Evolutionary conservation across 1,284 basidiomycete species (phyloP).

Genomic region (Takashimella koratensis): DNA sequence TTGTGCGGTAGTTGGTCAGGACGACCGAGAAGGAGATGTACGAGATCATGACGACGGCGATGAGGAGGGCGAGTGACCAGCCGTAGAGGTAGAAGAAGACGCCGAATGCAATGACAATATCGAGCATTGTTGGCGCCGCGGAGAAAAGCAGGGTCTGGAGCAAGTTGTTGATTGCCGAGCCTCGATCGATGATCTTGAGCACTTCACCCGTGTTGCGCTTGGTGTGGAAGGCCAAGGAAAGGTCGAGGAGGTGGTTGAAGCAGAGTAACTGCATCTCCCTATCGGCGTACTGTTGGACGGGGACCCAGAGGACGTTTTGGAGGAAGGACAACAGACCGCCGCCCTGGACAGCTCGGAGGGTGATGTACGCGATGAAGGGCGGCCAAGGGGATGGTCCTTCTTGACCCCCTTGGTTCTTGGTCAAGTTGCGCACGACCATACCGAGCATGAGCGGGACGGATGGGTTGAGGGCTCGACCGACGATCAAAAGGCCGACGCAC

Average conservation of each 20-base stretch:
- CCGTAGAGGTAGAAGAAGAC: conserved; percentile 83
- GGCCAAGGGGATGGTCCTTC: conserved; percentile 21
- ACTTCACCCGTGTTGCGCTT: conserved; percentile 91
- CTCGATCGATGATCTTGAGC: conserved; percentile 93
- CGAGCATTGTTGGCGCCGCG: conserved; percentile 87
- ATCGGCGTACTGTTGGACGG: conserved; percentile 90
- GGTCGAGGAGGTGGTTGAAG: conserved; percentile 84
- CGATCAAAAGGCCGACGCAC: conserved; percentile 16
- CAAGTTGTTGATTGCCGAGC: conserved; percentile 95
- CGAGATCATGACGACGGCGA: conserved; percentile 72
- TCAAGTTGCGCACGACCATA: conserved; percentile 30
- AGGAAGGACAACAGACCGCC: conserved; percentile 71
- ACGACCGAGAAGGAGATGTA: conserved; percentile 95
- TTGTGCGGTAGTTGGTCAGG: conserved; percentile 76
- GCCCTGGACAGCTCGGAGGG: conserved; percentile 25
- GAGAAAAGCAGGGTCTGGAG: conserved; percentile 89
- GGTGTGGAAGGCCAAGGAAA: conserved; percentile 92
- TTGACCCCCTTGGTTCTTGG: conserved; percentile 12
- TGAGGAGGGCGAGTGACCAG: conserved; percentile 77
- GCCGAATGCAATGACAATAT: conserved; percentile 92
- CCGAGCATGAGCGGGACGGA: conserved; percentile 33
- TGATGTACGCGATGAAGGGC: conserved; percentile 31
- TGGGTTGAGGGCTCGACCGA: conserved; percentile 32
- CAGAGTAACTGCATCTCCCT: conserved; percentile 87
- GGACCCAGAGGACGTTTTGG: conserved; percentile 93